These are phyloP conservation scores for Phialemoniopsis sp. DNA, from an alignment of 2,329 filamentous ascomycete species.

Conservation along the genomic window DNA sequence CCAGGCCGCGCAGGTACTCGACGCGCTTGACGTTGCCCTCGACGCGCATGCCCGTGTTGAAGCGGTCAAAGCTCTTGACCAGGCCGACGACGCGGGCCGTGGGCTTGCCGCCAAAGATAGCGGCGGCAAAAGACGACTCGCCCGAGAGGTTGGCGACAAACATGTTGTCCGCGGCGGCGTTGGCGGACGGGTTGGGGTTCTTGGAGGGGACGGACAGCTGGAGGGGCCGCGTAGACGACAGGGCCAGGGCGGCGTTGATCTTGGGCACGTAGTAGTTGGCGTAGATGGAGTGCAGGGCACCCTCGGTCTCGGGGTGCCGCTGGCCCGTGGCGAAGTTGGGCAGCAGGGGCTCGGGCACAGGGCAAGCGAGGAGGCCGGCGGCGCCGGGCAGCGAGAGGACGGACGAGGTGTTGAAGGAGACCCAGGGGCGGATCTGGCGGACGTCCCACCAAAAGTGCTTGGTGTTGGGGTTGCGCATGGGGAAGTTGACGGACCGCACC, in stretches of 20 bases:
- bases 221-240: conserved; percentile 66
- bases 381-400: conserved; percentile 72
- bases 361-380: conserved; percentile 66
- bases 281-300: conserved; percentile 71
- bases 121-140: conserved; percentile 50
- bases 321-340: conserved; percentile 52
- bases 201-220: conserved; percentile 42
- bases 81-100: conserved; percentile 54
- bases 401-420: conserved; percentile 67
- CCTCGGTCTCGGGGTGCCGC: conserved; percentile 74
- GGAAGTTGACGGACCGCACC: conserved; percentile 74
- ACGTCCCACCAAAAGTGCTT: conserved; percentile 97
- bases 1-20: conserved; percentile 81
- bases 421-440: conserved; percentile 81
- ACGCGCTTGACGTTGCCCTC: conserved; percentile 82
- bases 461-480: conserved; percentile 59
- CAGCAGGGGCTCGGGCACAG: conserved; percentile 59
- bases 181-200: conserved; percentile 23
- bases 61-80: conserved; percentile 88
- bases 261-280: conserved; percentile 77
- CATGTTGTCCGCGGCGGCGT: conserved; percentile 30
- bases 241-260: conserved; percentile 76
- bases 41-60: conserved; percentile 91
- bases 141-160: conserved; percentile 62
- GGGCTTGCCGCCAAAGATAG: conserved; percentile 42